phyloP scores from a whole-genome alignment of 441 rosid genomes.

The Erodium moschatum region DNA sequence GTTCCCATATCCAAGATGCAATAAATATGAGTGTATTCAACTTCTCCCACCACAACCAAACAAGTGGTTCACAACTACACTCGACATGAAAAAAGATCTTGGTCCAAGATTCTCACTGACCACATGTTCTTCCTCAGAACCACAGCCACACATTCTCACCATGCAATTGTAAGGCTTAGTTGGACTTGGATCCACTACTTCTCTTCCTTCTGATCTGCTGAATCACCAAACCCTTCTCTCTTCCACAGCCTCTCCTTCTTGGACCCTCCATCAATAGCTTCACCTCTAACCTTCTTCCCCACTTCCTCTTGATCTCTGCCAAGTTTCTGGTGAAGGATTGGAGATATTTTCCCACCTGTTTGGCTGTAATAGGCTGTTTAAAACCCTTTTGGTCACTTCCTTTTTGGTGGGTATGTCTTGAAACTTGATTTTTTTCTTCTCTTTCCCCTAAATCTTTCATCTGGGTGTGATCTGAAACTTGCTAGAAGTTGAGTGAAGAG shows the following conservation, averaged over 20 bases:
- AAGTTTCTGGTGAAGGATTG: slow-evolving; percentile 7
- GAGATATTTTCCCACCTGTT: slow-evolving; percentile 4
- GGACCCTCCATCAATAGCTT: too few species aligned
- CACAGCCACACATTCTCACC: slow-evolving; percentile 24
- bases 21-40: too few species aligned
- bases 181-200: slow-evolving; percentile 32
- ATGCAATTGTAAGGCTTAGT: slow-evolving; percentile 30
- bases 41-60: too few species aligned
- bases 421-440: too few species aligned
- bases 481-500: neutral
- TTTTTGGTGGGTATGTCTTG: too few species aligned
- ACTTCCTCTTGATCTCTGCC: neutral
- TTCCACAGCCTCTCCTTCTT: slow-evolving; percentile 13
- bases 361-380: neutral
- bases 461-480: neutral
- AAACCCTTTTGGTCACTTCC: neutral
- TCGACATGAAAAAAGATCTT: too few species aligned
- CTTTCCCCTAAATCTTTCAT: too few species aligned
- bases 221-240: slow-evolving; percentile 35
- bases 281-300: slow-evolving; percentile 2
- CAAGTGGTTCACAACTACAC: too few species aligned
- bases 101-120: neutral
- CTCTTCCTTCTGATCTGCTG: slow-evolving; percentile 28
- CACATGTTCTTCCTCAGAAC: neutral
- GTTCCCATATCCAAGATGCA: too few species aligned